These are phyloP conservation scores for Suillus cothurnatus DNA, from an alignment of 768 basidiomycete species.

Conservation along the genomic window DNA sequence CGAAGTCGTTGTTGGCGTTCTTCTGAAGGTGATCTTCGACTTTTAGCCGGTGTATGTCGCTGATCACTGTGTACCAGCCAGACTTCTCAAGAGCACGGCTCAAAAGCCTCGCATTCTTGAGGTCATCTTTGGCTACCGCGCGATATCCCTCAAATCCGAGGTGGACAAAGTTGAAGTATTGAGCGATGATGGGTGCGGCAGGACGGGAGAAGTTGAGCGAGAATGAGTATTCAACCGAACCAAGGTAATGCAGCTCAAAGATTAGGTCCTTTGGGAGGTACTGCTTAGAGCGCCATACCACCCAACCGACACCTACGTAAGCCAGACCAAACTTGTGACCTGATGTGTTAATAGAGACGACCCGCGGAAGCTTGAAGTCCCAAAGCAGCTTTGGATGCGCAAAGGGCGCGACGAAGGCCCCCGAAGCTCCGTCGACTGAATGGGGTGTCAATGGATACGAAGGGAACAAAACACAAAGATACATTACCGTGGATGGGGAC, in stretches of 20 bases:
- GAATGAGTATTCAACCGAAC: conserved; percentile 73
- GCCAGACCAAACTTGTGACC: conserved; percentile 64
- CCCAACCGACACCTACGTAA: conserved; percentile 65
- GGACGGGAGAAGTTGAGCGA: conserved; percentile 64
- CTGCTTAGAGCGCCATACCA: conserved; percentile 59
- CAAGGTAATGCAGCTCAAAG: conserved; percentile 58
- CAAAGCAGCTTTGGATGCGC: conserved; percentile 53
- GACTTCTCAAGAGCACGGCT: conserved; percentile 62
- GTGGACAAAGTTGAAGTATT: conserved; percentile 66
- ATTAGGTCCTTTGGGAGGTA: conserved; percentile 70
- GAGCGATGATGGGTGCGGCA: conserved; percentile 60
- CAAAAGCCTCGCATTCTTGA: conserved; percentile 66
- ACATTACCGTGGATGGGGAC: conserved; percentile 44
- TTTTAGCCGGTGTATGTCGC: conserved; percentile 54
- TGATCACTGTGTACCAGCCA: conserved; percentile 53
- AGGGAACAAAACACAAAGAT: conserved; percentile 30
- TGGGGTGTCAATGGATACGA: conserved; percentile 10
- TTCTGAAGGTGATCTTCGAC: conserved; percentile 18
- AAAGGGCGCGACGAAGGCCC: conserved; percentile 67
- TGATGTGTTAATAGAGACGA: conserved; percentile 60
- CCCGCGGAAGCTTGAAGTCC: conserved; percentile 64
- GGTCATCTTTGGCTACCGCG: conserved; percentile 45
- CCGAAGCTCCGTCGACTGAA: conserved; percentile 58
- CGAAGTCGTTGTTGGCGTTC: conserved; percentile 35
- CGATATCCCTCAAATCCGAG: conserved; percentile 60